Evolutionary conservation across 2,329 filamentous ascomycete genomes (phyloP).

Genomic region (Dichotomopilus funicola): DNA sequence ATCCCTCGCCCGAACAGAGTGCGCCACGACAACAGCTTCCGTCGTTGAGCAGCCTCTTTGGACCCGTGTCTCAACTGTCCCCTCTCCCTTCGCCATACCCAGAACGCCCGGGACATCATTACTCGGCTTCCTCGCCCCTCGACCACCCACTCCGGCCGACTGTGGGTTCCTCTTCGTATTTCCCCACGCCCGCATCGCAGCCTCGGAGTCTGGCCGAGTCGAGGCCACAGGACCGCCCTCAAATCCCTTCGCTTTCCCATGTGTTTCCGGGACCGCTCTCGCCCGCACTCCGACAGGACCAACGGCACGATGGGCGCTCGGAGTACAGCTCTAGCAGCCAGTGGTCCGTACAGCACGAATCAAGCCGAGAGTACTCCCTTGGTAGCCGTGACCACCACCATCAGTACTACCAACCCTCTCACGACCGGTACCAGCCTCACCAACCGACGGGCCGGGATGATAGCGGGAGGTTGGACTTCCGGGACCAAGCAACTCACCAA

Average conservation of each 20-base stretch:
- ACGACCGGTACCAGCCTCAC: slow-evolving; percentile 32
- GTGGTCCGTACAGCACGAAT: slow-evolving; percentile 37
- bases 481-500: slow-evolving; percentile 25
- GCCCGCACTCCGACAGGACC: slow-evolving; percentile 38
- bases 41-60: slow-evolving; percentile 52
- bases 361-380: slow-evolving; percentile 40
- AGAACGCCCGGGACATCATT: slow-evolving; percentile 39
- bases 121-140: slow-evolving; percentile 39
- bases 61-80: slow-evolving; percentile 39
- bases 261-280: slow-evolving; percentile 40
- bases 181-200: slow-evolving; percentile 38
- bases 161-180: slow-evolving; percentile 36
- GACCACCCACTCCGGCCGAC: slow-evolving; percentile 40
- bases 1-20: slow-evolving; percentile 24
- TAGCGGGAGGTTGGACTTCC: slow-evolving; percentile 24
- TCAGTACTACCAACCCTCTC: slow-evolving; percentile 28
- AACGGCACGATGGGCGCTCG: slow-evolving; percentile 30
- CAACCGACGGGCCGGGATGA: slow-evolving; percentile 30
- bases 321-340: slow-evolving; percentile 33
- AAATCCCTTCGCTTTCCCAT: slow-evolving; percentile 27
- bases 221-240: slow-evolving; percentile 39
- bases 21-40: slow-evolving; percentile 45
- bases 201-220: slow-evolving; percentile 42
- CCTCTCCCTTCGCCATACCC: slow-evolving; percentile 41
- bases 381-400: slow-evolving; percentile 33